These are phyloP conservation scores for Tolypocladium endophyticum DNA, from an alignment of 2,329 filamentous ascomycete genomes.

Conservation along the genomic window DNA sequence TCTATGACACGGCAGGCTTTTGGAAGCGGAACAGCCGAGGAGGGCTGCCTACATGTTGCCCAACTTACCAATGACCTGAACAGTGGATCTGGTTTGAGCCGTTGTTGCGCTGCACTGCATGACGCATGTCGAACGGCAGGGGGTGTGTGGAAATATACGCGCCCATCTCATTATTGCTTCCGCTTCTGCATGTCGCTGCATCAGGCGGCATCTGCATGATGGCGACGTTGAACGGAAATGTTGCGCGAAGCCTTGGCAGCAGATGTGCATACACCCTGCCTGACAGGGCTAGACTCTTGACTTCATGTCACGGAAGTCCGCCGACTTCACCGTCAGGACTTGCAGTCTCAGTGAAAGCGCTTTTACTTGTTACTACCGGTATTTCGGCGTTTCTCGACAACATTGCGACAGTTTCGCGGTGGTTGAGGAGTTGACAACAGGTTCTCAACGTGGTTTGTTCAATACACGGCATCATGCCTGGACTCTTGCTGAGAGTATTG, in stretches of 20 bases:
- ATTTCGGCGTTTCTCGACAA: not conserved
- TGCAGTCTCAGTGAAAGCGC: too few species aligned
- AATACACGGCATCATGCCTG: not conserved
- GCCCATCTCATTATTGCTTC: not conserved
- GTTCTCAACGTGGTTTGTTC: not conserved
- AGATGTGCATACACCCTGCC: not conserved
- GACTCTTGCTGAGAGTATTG: not conserved
- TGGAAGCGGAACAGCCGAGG: not conserved
- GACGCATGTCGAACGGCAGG: not conserved
- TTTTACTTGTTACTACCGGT: not conserved
- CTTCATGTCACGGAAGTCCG: not conserved
- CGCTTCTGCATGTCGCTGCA: not conserved
- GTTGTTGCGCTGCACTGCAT: not conserved
- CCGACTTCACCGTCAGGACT: not conserved
- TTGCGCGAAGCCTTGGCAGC: not conserved
- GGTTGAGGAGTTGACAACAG: not conserved
- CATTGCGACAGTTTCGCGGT: not conserved
- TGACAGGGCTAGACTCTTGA: not conserved
- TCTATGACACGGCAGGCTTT: not conserved
- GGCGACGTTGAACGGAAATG: not conserved
- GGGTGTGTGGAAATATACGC: not conserved
- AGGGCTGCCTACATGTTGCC: not conserved
- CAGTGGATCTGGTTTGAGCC: not conserved
- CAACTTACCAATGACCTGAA: not conserved
- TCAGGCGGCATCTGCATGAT: not conserved